These are phyloP conservation scores for Torrubiellomyces zombiae DNA, from an alignment of 2,329 filamentous ascomycete genomes.

Conservation along the genomic window DNA sequence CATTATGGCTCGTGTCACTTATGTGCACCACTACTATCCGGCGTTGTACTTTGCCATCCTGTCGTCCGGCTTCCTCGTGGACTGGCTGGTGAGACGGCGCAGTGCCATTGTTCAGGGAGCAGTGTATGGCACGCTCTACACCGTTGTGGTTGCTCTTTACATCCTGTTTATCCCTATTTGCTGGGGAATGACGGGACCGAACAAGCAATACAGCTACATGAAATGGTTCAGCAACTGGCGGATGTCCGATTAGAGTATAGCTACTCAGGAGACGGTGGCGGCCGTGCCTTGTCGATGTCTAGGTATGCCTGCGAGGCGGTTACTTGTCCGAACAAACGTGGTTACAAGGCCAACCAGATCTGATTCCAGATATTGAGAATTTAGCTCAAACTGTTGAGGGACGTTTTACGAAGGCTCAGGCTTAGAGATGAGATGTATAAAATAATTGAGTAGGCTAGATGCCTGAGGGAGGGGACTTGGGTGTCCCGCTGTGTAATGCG, in stretches of 20 bases:
- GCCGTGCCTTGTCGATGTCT: constrained; percentile 6
- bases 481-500: too few species aligned
- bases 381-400: too few species aligned
- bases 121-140: constrained; percentile 62
- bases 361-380: too few species aligned
- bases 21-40: constrained; percentile 98
- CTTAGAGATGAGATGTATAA: too few species aligned
- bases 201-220: constrained; percentile 74
- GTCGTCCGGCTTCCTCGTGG: constrained; percentile 69
- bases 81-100: constrained; percentile 62
- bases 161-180: constrained; percentile 83
- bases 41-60: constrained; percentile 96
- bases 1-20: constrained; percentile 96
- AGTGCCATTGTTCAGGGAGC: constrained; percentile 45
- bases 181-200: constrained; percentile 84
- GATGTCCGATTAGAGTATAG: constrained; percentile 59
- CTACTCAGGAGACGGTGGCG: too few species aligned
- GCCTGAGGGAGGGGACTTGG: too few species aligned
- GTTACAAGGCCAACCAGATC: too few species aligned
- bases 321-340: too few species aligned
- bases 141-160: constrained; percentile 63
- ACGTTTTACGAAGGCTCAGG: too few species aligned
- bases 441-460: too few species aligned
- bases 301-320: too few species aligned
- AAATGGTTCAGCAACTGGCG: constrained; percentile 88